A percentile compares a stretch with the other conserved stretches of the same genome.
Conservation (phyloP, 306 rosid genomes). For the Cotoneaster glaucophyllus region DNA sequence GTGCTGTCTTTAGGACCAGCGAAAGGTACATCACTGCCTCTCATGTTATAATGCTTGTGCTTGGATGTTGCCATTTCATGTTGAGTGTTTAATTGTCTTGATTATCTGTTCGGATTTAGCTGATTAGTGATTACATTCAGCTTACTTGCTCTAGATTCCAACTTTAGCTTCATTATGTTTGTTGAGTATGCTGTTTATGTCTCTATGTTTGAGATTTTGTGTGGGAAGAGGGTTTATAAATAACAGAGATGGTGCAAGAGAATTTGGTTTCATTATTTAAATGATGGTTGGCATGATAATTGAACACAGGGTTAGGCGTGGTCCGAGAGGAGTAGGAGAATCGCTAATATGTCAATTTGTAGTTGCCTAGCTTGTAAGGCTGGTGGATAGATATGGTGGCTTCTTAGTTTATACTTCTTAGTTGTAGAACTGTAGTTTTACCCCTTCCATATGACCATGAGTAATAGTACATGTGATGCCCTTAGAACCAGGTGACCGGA, state of each 20-base stretch:
- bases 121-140: neutral
- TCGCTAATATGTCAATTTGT: neutral
- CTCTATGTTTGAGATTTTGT: neutral
- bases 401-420: neutral
- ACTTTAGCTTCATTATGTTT: neutral
- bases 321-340: neutral
- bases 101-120: neutral
- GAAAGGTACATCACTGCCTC: slow-evolving; percentile 55
- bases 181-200: neutral
- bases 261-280: neutral
- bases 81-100: neutral
- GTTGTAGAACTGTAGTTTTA: neutral
- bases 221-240: neutral
- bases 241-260: neutral
- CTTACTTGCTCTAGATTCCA: neutral
- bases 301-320: neutral
- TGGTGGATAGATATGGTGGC: neutral
- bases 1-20: slow-evolving; percentile 97
- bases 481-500: too few relatives aligned
- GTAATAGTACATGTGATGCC: neutral
- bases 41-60: neutral
- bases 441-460: neutral
- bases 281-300: neutral
- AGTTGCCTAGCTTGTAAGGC: neutral
- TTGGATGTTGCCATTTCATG: neutral